These are phyloP conservation scores for Aspergillus sclerotialis DNA, from an alignment of 2,329 filamentous ascomycete species.

Conservation along the genomic window DNA sequence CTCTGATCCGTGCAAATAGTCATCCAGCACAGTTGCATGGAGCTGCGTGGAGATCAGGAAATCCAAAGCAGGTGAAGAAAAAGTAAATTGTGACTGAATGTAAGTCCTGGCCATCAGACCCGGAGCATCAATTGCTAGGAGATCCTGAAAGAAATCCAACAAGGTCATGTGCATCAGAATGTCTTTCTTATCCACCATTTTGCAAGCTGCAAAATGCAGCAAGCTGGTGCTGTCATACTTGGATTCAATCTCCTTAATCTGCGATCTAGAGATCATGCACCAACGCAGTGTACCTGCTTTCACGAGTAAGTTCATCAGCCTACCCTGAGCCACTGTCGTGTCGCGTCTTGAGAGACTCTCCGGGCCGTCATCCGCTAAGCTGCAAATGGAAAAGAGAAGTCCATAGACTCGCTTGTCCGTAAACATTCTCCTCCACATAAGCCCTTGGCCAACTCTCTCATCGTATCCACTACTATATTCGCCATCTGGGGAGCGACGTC, in stretches of 20 bases:
- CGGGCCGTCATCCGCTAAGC: conserved; percentile 32
- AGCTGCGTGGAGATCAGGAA: conserved; percentile 47
- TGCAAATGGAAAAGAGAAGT: conserved; percentile 50
- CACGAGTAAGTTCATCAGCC: conserved; percentile 52
- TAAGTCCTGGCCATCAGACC: conserved; percentile 24
- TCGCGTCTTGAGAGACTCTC: conserved; percentile 42
- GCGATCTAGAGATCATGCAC: conserved; percentile 45
- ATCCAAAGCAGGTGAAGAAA: conserved; percentile 40
- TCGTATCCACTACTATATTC: conserved; percentile 12
- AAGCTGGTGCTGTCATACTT: conserved; percentile 37
- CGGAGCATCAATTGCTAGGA: conserved; percentile 40
- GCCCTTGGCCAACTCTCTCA: conserved; percentile 35
- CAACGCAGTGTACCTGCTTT: conserved; percentile 49
- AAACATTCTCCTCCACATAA: conserved; percentile 58
- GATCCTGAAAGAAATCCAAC: conserved; percentile 51
- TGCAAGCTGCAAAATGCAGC: conserved; percentile 48
- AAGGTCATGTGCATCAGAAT: conserved; percentile 55
- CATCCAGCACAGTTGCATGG: conserved; percentile 44
- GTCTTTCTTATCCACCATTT: conserved; percentile 53
- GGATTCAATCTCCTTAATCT: conserved; percentile 47
- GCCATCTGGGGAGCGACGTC: conserved; percentile 22
- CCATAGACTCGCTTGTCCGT: conserved; percentile 53
- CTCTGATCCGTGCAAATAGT: conserved; percentile 45
- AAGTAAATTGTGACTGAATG: conserved; percentile 27
- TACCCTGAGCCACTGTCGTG: conserved; percentile 54